Conservation (phyloP, 495 filamentous ascomycete genomes). For the Parachaetomium inaequale region DNA sequence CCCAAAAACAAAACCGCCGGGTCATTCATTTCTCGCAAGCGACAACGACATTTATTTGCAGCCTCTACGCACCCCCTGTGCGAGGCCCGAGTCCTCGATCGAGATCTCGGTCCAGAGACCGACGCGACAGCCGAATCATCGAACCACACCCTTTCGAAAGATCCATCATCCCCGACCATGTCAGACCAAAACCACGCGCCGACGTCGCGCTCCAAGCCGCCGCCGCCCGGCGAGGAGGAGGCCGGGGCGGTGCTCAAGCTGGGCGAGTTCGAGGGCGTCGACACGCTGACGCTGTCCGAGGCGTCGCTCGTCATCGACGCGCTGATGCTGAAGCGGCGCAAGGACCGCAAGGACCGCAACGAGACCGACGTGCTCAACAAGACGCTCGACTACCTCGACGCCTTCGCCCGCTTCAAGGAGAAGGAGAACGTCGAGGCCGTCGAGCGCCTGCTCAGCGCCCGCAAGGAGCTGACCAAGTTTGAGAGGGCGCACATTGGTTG, state of each 20-base stretch:
- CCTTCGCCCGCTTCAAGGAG: conserved; percentile 91
- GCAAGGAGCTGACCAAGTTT: conserved; percentile 79
- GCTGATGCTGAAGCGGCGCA: conserved; percentile 68
- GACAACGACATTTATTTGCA: background rate
- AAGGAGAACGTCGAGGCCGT: conserved; percentile 91
- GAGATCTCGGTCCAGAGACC: background rate
- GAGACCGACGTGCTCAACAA: conserved; percentile 75
- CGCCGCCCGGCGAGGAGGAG: conserved; percentile 81
- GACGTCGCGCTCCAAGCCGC: conserved; percentile 68
- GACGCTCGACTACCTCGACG: conserved; percentile 85
- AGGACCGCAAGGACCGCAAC: conserved; percentile 59
- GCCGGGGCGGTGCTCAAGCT: conserved; percentile 75
- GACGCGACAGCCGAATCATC: background rate
- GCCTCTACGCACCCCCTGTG: background rate
- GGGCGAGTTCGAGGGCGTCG: conserved; percentile 86
- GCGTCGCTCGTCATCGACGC: conserved; percentile 89
- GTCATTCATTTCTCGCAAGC: background rate
- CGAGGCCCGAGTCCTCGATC: background rate
- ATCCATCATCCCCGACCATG: conserved; percentile 18
- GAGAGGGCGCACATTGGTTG: conserved; percentile 90
- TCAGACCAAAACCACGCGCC: conserved; percentile 39
- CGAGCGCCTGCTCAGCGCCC: conserved; percentile 71
- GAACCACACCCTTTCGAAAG: background rate
- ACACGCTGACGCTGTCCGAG: conserved; percentile 82
- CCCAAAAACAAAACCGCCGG: background rate